Base-by-base conservation (phyloP, 2,329 filamentous ascomycete species). In the Pleomassaria siparia region DNA sequence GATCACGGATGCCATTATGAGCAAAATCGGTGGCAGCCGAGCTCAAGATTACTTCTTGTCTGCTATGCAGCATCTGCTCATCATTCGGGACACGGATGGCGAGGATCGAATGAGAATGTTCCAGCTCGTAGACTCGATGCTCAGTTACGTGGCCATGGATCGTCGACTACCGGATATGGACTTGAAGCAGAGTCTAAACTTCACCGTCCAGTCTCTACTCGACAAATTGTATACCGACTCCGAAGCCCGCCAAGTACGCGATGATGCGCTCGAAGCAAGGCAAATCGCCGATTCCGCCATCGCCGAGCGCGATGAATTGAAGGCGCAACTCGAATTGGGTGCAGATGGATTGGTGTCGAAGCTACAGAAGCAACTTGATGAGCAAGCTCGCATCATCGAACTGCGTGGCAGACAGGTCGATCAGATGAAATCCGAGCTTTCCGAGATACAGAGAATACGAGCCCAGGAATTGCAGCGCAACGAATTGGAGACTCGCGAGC, bases 101-200 rank as follows among this genome's bases (percentile, higher is more conserved):
- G 94, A 97, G 67, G 94, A 99, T 72, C 85, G 91, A 12, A 74
- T 96, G 52, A 86, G 90, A 40, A 94, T 96, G 87, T 99, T 97
- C 74, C 94, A 97, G 76, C 83, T 99, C 22, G 91, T 97, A 22
- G 94, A 99, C 72, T 87, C 89, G n/a, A 97, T 97, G 91, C 84
- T 99, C 56, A 96, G 91, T 72, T 97, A 97, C 72, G 92, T 99
- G 53, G 92, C 92, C 61, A 99, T 99, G 92, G 94, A 99, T 72
- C 84, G 94, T 65, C 83, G 94, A 54, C 74, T 97, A 55, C 94
- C 94, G 30, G 92, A 99, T 72, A 92, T 97, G 85, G 94, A 99
- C 70, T 82, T 99, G 50, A 96, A 96, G 76, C 92, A 97, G 71
- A 95, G 91, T 66, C 82, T 99, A 56, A 96, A 95, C 70, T 97